Conservation (phyloP, 1,284 basidiomycete genomes). For the Polyporus tsugae region DNA sequence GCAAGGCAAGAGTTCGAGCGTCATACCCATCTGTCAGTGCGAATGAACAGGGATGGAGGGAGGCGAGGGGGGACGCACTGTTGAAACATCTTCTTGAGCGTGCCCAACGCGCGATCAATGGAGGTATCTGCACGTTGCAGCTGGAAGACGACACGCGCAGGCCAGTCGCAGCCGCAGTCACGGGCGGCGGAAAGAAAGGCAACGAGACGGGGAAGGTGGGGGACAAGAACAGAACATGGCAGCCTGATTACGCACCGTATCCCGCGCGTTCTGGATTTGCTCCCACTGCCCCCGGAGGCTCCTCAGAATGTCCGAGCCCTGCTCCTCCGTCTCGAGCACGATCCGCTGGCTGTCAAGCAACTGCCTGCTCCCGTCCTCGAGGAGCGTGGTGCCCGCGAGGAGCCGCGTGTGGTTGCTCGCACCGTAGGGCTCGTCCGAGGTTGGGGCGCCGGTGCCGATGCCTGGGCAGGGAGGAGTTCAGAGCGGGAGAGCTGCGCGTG, state of each 20-base stretch:
- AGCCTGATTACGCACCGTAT: conserved; percentile 63
- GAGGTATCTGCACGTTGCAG: conserved; percentile 72
- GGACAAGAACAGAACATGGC: too few species aligned
- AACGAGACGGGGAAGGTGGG: neutral
- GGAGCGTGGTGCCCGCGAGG: conserved; percentile 74
- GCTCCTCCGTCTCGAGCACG: conserved; percentile 95
- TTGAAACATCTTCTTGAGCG: conserved; percentile 80
- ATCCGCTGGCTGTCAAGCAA: conserved; percentile 92
- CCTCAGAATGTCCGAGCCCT: conserved; percentile 92
- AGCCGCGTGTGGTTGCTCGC: conserved; percentile 77
- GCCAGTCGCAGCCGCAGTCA: too few species aligned
- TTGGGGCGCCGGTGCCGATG: conserved; percentile 49
- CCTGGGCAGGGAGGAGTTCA: conserved; percentile 62
- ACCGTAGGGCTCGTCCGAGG: conserved; percentile 85
- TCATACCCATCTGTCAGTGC: conserved; percentile 47
- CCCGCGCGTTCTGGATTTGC: conserved; percentile 94
- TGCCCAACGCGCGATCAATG: conserved; percentile 78
- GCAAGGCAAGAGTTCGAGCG: conserved; percentile 8
- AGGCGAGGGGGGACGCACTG: conserved; percentile 41
- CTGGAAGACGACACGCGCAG: conserved; percentile 44
- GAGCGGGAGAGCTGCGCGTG: conserved; percentile 66
- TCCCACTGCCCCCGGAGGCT: conserved; percentile 91
- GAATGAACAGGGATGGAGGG: conserved; percentile 7
- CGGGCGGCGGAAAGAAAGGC: neutral
- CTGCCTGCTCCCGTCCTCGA: conserved; percentile 83